Base-by-base conservation (phyloP, 345 rosid species). In the Murraya koenigii region DNA sequence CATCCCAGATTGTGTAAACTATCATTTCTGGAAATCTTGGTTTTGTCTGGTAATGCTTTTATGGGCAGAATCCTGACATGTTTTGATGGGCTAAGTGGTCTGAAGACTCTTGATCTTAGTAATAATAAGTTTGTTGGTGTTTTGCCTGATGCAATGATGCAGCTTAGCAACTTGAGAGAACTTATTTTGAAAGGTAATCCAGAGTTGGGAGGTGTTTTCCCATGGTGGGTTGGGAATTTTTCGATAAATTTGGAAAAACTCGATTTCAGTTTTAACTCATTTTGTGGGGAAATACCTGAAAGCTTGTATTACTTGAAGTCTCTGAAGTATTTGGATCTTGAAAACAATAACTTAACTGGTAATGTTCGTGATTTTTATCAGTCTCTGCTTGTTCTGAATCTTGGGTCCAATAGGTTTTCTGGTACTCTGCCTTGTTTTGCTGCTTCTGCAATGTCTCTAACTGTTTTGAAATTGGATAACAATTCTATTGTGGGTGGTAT, bases 391-490 rank as follows among this genome's bases (percentile, higher is more conserved):
- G 80, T 84, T 78, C 93, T 93, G 66, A 85, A 85, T 84, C 95
- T 95, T 2, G 90, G 88, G 73, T 92, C 95, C 0, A 95, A 95
- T 85, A 72, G 22, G 83, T 81, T 95, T 19, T 84, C 90, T 3
- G 98, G 97, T 75, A 95, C 98, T 72, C 66, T 93, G 84, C 98
- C 97, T 75, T 95, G 99, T 85, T 90, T 92, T 69, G 82, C 91
- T 64, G 88, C 90, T 5, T 85, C 88, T 59, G 84, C 87, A 58
- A 82, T 63, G 19, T 88, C 94, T 61, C 90, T 93, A 7, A 81
- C 30, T 69, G 77, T 88, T 59, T 66, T 95, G 79, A 88, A 87
- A 80, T 86, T 93, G 39, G 94, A 90, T 44, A 81, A 85, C 38
- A 95, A 95, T 82, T 86, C 89, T 74, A 76, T 95, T 39, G 76